Evolutionary conservation across 495 filamentous ascomycete genomes (phyloP).

Genomic region (Penicillium manginii): DNA sequence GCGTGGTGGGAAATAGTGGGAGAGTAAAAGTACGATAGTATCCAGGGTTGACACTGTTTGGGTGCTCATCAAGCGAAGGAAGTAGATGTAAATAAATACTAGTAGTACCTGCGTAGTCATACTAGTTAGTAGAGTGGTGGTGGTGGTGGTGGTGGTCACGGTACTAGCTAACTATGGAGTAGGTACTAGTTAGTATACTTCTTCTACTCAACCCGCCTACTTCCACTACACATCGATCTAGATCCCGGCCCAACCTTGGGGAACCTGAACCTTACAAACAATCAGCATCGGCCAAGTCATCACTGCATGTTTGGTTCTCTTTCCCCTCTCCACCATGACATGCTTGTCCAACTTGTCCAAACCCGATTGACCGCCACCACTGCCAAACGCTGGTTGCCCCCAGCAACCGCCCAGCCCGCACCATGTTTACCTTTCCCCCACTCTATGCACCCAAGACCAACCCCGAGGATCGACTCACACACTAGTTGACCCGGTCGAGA

Average conservation of each 20-base stretch:
- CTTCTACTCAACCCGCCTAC: neutral
- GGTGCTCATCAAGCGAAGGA: too few relatives aligned
- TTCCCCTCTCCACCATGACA: slow-evolving; percentile 9
- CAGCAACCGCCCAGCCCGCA: slow-evolving; percentile 40
- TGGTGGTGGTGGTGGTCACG: too few relatives aligned
- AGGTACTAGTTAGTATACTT: too few relatives aligned
- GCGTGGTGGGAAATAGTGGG: too few relatives aligned
- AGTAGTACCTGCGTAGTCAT: too few relatives aligned
- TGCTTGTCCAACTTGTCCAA: slow-evolving; percentile 2
- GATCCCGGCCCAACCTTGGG: neutral
- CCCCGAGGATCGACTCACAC: slow-evolving; percentile 32
- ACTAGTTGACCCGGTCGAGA: slow-evolving; percentile 23
- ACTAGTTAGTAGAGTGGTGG: too few relatives aligned
- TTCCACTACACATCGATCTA: neutral
- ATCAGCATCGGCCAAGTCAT: neutral
- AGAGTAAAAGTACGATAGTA: too few relatives aligned
- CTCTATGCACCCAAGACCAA: slow-evolving; percentile 24
- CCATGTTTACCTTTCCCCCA: slow-evolving; percentile 43
- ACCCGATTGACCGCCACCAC: slow-evolving; percentile 28
- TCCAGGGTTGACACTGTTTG: too few relatives aligned
- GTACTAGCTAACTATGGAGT: too few relatives aligned
- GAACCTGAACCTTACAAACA: neutral
- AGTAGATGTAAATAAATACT: too few relatives aligned
- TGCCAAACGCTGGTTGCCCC: slow-evolving; percentile 39
- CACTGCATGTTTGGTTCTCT: neutral